These are phyloP conservation scores for Porcisia deanei DNA, from an alignment of 208 protist genomes.

Conservation along the genomic window DNA sequence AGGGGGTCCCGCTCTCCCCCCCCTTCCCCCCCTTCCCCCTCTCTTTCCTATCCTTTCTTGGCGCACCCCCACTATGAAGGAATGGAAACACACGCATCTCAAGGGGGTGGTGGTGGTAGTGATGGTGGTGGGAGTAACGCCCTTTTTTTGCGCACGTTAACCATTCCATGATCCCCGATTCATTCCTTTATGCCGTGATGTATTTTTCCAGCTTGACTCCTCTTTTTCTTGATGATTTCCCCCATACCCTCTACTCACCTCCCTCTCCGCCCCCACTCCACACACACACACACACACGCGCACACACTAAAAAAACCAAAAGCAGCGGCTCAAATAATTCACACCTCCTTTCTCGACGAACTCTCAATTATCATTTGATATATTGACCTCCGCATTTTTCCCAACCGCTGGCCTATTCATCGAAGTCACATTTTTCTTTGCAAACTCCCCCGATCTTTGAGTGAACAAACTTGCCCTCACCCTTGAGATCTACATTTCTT, in stretches of 20 bases:
- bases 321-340: background rate
- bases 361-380: no score
- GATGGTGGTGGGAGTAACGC: no score
- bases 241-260: background rate
- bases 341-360: no score
- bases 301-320: no score
- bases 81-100: background rate
- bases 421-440: no score
- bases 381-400: background rate
- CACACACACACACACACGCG: background rate
- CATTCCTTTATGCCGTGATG: background rate
- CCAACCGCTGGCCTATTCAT: conserved; percentile 1
- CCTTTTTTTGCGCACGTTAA: conserved; percentile 1
- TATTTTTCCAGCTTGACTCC: background rate
- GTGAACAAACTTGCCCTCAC: no score
- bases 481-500: no score
- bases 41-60: background rate
- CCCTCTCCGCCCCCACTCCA: background rate
- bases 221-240: background rate
- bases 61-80: background rate
- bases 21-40: background rate
- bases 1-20: background rate
- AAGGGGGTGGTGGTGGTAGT: no score
- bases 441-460: no score
- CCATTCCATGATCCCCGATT: background rate